These are phyloP conservation scores for Alternaria viburni DNA, from an alignment of 2,329 filamentous ascomycete genomes.

Conservation along the genomic window DNA sequence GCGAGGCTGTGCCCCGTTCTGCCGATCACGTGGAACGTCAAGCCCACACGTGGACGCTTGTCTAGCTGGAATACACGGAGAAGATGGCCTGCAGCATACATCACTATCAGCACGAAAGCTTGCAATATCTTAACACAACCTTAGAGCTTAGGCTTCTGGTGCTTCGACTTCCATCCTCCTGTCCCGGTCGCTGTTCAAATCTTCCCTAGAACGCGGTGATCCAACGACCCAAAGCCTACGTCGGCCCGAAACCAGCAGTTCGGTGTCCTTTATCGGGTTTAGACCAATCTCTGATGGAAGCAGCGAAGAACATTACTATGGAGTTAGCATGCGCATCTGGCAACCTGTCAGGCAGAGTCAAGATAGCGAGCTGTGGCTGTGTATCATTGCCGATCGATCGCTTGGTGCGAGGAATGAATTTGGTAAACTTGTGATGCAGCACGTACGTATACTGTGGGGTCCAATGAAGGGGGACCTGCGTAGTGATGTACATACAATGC, in stretches of 20 bases:
- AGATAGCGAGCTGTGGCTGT: background rate
- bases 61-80: too few relatives aligned
- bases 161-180: too few relatives aligned
- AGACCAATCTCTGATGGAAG: background rate
- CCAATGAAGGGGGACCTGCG: background rate
- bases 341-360: background rate
- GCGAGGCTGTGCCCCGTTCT: background rate
- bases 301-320: background rate
- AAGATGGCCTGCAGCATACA: too few relatives aligned
- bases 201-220: too few relatives aligned
- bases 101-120: too few relatives aligned
- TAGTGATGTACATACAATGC: background rate
- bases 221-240: background rate
- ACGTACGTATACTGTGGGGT: background rate
- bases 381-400: background rate
- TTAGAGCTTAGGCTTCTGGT: too few relatives aligned
- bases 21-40: background rate
- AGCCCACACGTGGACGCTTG: background rate
- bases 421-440: too few relatives aligned
- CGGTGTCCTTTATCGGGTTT: background rate
- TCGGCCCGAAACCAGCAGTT: background rate
- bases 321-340: background rate
- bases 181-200: too few relatives aligned
- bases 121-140: too few relatives aligned
- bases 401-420: too few relatives aligned